Conservation (phyloP, 2,329 filamentous ascomycete species). For the Sphaerulina vaccinii region DNA sequence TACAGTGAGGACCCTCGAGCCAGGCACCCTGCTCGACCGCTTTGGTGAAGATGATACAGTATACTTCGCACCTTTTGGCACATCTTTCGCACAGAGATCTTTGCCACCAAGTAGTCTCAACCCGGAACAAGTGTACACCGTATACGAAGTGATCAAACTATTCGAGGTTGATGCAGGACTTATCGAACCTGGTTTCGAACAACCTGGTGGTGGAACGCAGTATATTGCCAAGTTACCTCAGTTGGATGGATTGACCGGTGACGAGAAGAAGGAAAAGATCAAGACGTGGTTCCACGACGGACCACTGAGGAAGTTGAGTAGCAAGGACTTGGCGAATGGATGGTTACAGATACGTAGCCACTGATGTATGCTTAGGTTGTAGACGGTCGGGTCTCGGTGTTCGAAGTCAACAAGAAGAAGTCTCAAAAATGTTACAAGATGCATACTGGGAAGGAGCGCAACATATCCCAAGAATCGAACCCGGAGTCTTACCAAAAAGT, state of each 20-base stretch:
- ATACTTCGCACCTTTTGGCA: slow-evolving; percentile 7
- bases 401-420: no score
- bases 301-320: no score
- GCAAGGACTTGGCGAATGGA: no score
- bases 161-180: neutral
- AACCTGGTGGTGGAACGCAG: neutral
- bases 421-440: no score
- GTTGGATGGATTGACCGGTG: no score
- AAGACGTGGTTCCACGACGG: neutral
- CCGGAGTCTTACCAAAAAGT: no score
- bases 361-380: no score
- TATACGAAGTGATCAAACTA: neutral
- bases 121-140: neutral
- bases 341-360: no score
- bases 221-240: neutral
- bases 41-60: slow-evolving; percentile 5
- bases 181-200: slow-evolving; percentile 7
- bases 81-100: slow-evolving; percentile 1
- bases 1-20: neutral
- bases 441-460: no score
- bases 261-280: neutral
- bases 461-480: no score
- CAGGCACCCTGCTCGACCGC: slow-evolving; percentile 3
- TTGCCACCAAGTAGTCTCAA: slow-evolving; percentile 9
- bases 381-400: no score